Evolutionary conservation across 202 grass and related monocot species (phyloP).

Genomic region (Schoenoplectus triqueter): DNA sequence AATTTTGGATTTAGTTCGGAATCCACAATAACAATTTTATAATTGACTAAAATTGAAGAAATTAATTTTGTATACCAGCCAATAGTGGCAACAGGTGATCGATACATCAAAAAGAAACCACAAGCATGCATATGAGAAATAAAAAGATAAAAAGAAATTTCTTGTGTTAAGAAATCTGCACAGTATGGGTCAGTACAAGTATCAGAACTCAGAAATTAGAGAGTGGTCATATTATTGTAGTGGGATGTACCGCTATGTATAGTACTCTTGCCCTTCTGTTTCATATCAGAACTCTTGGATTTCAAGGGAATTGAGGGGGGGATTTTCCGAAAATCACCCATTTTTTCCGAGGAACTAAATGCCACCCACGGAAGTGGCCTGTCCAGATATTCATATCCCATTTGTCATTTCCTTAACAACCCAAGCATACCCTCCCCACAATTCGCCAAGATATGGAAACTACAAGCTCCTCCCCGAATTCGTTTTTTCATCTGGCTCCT

Average conservation of each 20-base stretch:
- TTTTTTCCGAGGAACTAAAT: conserved; percentile 20
- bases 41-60: conserved; percentile 31
- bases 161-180: conserved; percentile 5
- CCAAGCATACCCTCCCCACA: too few relatives aligned
- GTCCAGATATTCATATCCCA: conserved; percentile 17
- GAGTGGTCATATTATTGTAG: neutral
- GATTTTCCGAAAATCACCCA: conserved; percentile 11
- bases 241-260: conserved; percentile 29
- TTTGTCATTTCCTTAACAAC: neutral
- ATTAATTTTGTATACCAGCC: neutral
- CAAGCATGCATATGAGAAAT: neutral
- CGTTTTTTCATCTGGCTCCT: too few relatives aligned
- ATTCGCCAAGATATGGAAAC: too few relatives aligned
- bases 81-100: neutral
- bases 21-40: conserved; percentile 7
- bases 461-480: too few relatives aligned
- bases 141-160: conserved; percentile 5
- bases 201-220: conserved; percentile 7
- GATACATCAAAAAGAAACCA: conserved; percentile 22
- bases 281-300: conserved; percentile 34
- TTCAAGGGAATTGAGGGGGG: conserved; percentile 20
- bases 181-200: neutral
- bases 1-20: conserved; percentile 16
- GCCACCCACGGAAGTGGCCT: conserved; percentile 11
- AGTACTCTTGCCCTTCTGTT: conserved; percentile 30